Conservation (phyloP, 768 basidiomycete species). For the Pleurotus sapidus region DNA sequence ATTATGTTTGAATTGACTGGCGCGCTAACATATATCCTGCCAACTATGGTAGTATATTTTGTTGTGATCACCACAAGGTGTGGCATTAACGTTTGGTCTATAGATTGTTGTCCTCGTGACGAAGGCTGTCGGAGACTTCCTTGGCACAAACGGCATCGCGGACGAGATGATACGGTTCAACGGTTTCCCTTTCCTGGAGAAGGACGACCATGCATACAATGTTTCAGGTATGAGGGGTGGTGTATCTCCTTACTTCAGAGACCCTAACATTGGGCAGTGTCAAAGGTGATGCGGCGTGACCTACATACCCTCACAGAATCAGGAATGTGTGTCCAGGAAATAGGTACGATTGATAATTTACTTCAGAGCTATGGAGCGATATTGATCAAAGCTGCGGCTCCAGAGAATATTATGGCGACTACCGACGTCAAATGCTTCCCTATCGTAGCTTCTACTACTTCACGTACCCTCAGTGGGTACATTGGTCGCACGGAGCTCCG, state of each 20-base stretch:
- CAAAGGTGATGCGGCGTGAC: conserved; percentile 86
- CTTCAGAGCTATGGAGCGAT: neutral
- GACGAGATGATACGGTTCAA: conserved; percentile 98
- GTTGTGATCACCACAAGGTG: too few relatives aligned
- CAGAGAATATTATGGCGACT: conserved; percentile 69
- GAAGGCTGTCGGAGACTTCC: conserved; percentile 93
- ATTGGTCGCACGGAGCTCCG: conserved; percentile 83
- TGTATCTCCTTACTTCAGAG: neutral
- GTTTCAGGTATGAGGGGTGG: conserved; percentile 65
- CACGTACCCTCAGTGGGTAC: conserved; percentile 74
- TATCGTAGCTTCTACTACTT: conserved; percentile 64
- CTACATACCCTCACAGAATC: conserved; percentile 68
- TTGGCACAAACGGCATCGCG: conserved; percentile 92
- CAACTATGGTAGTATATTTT: conserved; percentile 78
- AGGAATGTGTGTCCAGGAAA: conserved; percentile 73
- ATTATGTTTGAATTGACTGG: conserved; percentile 99
- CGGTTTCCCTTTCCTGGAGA: conserved; percentile 95
- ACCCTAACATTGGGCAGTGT: conserved; percentile 47
- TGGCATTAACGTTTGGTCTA: conserved; percentile 10
- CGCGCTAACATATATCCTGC: conserved; percentile 93
- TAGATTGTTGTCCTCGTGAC: conserved; percentile 96
- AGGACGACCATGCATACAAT: conserved; percentile 90
- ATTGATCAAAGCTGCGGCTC: conserved; percentile 8
- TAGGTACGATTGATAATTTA: conserved; percentile 53
- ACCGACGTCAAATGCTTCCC: conserved; percentile 91